Evolutionary conservation across 306 rosid genomes (phyloP).

Genomic region (Vigna radiata): DNA sequence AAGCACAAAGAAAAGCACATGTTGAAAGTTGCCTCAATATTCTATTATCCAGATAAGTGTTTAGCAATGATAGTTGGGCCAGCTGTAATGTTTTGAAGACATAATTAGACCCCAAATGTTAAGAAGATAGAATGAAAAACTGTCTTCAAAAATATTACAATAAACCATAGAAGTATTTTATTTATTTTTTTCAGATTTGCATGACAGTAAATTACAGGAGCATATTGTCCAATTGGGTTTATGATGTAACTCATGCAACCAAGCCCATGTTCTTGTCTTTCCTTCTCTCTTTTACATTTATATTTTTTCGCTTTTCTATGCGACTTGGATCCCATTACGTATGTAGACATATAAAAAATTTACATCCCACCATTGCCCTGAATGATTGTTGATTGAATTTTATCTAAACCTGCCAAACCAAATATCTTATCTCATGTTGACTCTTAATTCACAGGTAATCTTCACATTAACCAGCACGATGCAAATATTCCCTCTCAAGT

Average conservation of each 20-base stretch:
- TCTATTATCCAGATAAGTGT: not conserved
- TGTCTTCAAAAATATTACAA: not conserved
- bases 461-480: not conserved
- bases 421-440: not conserved
- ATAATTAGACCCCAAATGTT: not conserved
- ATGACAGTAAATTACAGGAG: not conserved
- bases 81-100: conserved; percentile 9
- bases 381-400: not conserved
- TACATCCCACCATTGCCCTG: not conserved
- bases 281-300: not conserved
- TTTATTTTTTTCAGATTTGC: not conserved
- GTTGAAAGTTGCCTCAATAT: conserved; percentile 11
- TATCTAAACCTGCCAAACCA: not conserved
- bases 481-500: not conserved
- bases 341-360: not conserved
- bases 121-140: not conserved
- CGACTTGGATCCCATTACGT: not conserved
- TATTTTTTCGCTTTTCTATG: not conserved
- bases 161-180: not conserved
- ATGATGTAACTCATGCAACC: not conserved
- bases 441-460: not conserved
- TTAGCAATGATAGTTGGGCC: not conserved
- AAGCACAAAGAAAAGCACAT: not conserved
- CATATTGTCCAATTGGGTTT: not conserved
- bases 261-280: not conserved